Evolutionary conservation across 257 asterid species (phyloP), one percentile per base, ranked within the genome.

Genomic region (Agastache rugosa): DNA sequence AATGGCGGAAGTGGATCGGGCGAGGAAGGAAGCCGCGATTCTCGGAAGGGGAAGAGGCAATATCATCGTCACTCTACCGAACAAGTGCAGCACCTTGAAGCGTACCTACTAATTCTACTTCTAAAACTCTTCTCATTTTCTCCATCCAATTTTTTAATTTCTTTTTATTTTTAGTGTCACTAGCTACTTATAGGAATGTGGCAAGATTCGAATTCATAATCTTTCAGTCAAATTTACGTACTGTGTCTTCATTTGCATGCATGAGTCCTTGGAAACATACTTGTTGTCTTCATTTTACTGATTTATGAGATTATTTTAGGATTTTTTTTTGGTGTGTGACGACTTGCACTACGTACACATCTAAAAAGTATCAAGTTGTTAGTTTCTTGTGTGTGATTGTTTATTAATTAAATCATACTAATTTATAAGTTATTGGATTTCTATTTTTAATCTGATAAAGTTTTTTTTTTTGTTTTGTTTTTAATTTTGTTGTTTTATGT

Each of bases 11-110:
- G 12, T n/a, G 82, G 79, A 56, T 86, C 87, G 6, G 82, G 78
- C 20, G 86, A 78, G 11, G 87, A 84, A 54, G 85, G 74, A 53
- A 41, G 62, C 7, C 39, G 73, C 1, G 74, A 72, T 67, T 78
- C 79, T 0, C 74, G 58, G 1, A 78, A 20, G 44, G 68, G 78
- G 25, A 75, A 71, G 71, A 80, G 67, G 65, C 79, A 44, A 5
- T 84, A 58, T 8, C 84, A 82, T 39, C 84, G 87, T 19, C 87
- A 82, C 77, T 71, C 86, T 8, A 8, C 72, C 0, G 63, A 84
- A 51, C 89, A 87, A 77, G 83, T 84, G 37, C 79, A 63, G 7
- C 59, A 50, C n/a, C 89, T 87, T 29, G 89, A 87, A 77, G 62
- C 69, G 91, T 77, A 63, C 4, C 1, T 74, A 72, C 0, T 12